Base-by-base conservation (phyloP, 495 filamentous ascomycete species). In the Neurospora cerealis region DNA sequence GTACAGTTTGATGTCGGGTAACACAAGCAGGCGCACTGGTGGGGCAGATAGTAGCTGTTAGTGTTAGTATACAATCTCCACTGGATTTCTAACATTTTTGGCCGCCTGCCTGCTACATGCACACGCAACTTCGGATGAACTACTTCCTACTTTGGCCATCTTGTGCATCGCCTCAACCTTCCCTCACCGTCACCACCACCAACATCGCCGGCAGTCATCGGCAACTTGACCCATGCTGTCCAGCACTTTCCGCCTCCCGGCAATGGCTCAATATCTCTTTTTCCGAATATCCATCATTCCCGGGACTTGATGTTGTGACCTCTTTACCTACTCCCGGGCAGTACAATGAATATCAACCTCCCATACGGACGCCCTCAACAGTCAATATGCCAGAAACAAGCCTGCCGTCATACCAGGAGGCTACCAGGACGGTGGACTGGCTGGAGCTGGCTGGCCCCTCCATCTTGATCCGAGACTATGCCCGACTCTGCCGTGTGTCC, bases 381-480 rank as follows among this genome's bases (percentile, higher is more conserved):
- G 9, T 66, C 54, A 66, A 9, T 19, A 66, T 66, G 54, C 15
- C 54, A 5, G 54, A 9, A 66, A 34, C 28, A 32, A 66, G 15
- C 4, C 83, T 83, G 13, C 85, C 85, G 13, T 83, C 85, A 19
- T 87, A 87, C 75, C 74, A 78, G 54, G 79, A 83, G 9, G 84
- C 84, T 44, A 82, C 77, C 8, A 72, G 72, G n/a, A 76, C 72
- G 19, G 73, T 73, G 54, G 83, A 87, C 80, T 87, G 85, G 85
- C 75, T 87, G 11, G 78, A 76, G 28, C 69, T 87, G 9, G 83
- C 81, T 24, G 84, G 82, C 4, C 79, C 80, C 7, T 81, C 81
- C 44, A 44, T 85, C 42, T 74, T 78, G 13, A 71, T 78, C 34
- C 46, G 72, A 32, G 75, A 81, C 48, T 85, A 84, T 75, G 73